Evolutionary conservation across 169 alveolate genomes (phyloP).

Genomic region (Eimeria tenella): DNA sequence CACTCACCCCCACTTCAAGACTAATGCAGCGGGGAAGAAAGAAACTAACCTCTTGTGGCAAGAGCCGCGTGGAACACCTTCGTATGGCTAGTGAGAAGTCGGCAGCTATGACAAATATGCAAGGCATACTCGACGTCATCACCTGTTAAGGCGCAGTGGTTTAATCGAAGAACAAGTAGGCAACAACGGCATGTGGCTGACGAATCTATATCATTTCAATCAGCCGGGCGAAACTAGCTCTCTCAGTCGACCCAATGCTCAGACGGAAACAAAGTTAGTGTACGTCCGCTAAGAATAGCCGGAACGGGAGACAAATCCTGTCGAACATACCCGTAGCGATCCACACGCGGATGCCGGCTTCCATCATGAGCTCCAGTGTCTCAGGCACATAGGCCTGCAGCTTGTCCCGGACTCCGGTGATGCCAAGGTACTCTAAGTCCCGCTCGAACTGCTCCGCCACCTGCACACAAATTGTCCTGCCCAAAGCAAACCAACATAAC

Average conservation of each 20-base stretch:
- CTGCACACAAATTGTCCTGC: neutral
- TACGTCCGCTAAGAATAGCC: neutral
- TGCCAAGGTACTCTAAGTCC: slow-evolving; percentile 95
- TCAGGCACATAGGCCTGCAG: slow-evolving; percentile 98
- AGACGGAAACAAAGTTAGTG: too few relatives aligned
- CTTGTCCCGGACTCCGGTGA: slow-evolving; percentile 98
- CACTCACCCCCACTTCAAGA: neutral
- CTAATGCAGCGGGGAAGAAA: neutral
- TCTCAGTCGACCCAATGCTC: too few relatives aligned
- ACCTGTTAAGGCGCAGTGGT: slow-evolving; percentile 93
- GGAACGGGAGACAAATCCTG: neutral
- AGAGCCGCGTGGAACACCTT: slow-evolving; percentile 65
- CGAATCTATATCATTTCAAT: too few relatives aligned
- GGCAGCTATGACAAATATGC: slow-evolving; percentile 91
- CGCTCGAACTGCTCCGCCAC: slow-evolving; percentile 93
- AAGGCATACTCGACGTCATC: slow-evolving; percentile 98
- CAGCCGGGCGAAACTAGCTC: too few relatives aligned
- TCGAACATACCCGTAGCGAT: slow-evolving; percentile 95
- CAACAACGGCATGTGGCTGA: too few relatives aligned
- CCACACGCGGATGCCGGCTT: slow-evolving; percentile 98
- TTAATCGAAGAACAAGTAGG: neutral
- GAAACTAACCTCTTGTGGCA: slow-evolving; percentile 15
- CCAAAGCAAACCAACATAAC: too few relatives aligned
- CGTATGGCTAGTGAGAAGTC: slow-evolving; percentile 72
- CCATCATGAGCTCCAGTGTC: slow-evolving; percentile 93